These are phyloP conservation scores for Cutaneotrichosporon sp. DNA, from an alignment of 1,284 basidiomycete species.

Conservation along the genomic window DNA sequence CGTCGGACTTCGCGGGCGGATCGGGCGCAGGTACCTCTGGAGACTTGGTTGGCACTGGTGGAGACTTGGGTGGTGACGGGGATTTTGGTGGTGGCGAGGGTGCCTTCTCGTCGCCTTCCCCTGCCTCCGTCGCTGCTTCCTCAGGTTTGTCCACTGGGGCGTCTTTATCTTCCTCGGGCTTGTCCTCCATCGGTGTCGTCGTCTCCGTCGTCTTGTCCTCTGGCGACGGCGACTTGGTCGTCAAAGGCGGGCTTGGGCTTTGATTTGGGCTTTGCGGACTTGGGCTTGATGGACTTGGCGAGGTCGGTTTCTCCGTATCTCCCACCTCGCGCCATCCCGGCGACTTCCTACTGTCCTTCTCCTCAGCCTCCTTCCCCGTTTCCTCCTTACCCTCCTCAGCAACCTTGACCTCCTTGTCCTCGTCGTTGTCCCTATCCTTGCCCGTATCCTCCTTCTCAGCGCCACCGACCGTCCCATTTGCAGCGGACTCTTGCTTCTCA, in stretches of 20 bases:
- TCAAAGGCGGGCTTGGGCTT: neutral
- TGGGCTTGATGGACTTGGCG: neutral
- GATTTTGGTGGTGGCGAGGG: neutral
- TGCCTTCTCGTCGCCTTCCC: conserved; percentile 3
- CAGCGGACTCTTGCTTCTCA: neutral
- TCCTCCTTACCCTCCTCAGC: neutral
- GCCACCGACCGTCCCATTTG: neutral
- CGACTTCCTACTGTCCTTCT: neutral
- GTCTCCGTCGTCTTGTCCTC: neutral
- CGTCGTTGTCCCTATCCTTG: neutral
- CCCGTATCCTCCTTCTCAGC: neutral
- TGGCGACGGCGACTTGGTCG: neutral
- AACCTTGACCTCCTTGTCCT: neutral
- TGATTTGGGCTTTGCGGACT: too few relatives aligned
- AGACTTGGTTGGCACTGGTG: too few relatives aligned
- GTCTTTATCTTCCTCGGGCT: neutral
- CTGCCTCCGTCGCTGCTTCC: too few relatives aligned
- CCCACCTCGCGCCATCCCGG: conserved; percentile 1
- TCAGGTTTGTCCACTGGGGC: neutral
- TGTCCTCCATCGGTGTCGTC: neutral
- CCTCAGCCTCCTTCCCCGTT: neutral
- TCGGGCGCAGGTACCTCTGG: too few relatives aligned
- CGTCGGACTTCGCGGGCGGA: too few relatives aligned
- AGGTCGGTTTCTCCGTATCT: neutral
- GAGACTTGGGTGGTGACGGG: too few relatives aligned